These are phyloP conservation scores for Coemansia sp. DNA, from an alignment of 192 early-diverging fungal genomes.

Conservation along the genomic window DNA sequence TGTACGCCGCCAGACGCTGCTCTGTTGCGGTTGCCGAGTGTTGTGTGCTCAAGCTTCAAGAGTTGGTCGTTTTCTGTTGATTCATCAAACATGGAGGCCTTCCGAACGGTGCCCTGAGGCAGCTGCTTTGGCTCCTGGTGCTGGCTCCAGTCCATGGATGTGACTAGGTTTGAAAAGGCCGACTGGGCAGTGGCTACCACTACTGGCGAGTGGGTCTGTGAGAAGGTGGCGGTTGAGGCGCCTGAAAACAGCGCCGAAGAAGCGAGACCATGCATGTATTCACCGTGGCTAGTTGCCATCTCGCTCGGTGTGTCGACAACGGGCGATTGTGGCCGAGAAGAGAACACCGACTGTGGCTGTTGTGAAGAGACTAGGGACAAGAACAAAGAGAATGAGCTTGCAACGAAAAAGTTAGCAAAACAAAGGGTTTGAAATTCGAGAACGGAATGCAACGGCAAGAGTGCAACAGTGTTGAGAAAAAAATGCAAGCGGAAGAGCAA, in stretches of 20 bases:
- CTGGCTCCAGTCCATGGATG: conserved; percentile 7
- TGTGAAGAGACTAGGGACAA: not conserved
- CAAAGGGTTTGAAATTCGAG: not conserved
- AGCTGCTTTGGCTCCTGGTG: not conserved
- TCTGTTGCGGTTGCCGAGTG: not conserved
- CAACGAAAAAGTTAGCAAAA: not conserved
- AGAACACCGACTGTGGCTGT: not conserved
- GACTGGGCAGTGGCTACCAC: not conserved
- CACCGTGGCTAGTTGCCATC: not conserved
- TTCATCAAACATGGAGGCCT: no score
- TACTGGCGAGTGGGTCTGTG: not conserved
- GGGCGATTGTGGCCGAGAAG: not conserved
- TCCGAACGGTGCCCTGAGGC: not conserved
- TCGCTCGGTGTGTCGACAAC: not conserved
- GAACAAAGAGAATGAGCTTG: not conserved
- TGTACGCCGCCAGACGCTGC: conserved; percentile 25
- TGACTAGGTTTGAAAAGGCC: not conserved
- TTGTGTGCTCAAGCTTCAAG: conserved; percentile 15
- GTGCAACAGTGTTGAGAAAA: not conserved
- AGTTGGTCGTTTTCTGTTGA: conserved; percentile 7
- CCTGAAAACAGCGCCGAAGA: not conserved
- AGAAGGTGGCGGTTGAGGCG: not conserved
- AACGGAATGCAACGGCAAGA: not conserved
- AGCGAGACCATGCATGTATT: not conserved
- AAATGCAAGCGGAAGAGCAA: not conserved